Conservation (phyloP, 2,329 filamentous ascomycete genomes). For the Talaromyces pinophilus region DNA sequence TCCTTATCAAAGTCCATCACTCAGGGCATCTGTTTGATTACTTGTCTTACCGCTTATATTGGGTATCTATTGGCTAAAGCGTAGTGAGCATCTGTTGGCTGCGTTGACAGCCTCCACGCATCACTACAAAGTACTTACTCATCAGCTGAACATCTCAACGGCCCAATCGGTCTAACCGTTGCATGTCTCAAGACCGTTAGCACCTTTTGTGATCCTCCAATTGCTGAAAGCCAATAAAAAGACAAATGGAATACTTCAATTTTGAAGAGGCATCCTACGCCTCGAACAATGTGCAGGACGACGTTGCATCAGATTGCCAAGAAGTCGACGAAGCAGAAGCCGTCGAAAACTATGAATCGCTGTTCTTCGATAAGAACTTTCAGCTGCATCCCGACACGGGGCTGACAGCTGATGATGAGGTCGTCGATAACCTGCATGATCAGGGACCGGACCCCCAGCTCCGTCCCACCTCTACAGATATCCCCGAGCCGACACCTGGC, state of each 20-base stretch:
- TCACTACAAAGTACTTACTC: not conserved
- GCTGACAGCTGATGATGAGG: constrained; percentile 25
- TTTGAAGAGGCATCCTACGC: constrained; percentile 49
- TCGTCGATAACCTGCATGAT: constrained; percentile 10
- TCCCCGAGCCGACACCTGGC: constrained; percentile 23
- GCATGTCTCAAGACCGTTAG: not conserved
- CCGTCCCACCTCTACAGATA: constrained; percentile 27
- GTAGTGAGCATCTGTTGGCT: constrained; percentile 3
- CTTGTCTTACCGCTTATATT: not conserved
- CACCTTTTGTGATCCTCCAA: not conserved
- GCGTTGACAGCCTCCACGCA: not conserved
- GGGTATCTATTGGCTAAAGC: not conserved
- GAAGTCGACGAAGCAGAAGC: constrained; percentile 44
- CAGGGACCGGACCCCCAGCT: constrained; percentile 14
- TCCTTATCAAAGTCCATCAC: not conserved
- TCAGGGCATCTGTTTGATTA: not conserved
- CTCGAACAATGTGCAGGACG: constrained; percentile 35
- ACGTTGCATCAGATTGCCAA: constrained; percentile 41
- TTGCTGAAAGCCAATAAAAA: constrained; percentile 8
- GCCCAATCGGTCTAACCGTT: constrained; percentile 13
- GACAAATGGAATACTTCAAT: constrained; percentile 50
- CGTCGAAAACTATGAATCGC: constrained; percentile 41
- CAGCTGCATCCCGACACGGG: constrained; percentile 39
- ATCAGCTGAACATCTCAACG: constrained; percentile 12
- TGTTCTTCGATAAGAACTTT: constrained; percentile 46